Conservation (phyloP, 306 rosid species). For the Fagus crenata region DNA sequence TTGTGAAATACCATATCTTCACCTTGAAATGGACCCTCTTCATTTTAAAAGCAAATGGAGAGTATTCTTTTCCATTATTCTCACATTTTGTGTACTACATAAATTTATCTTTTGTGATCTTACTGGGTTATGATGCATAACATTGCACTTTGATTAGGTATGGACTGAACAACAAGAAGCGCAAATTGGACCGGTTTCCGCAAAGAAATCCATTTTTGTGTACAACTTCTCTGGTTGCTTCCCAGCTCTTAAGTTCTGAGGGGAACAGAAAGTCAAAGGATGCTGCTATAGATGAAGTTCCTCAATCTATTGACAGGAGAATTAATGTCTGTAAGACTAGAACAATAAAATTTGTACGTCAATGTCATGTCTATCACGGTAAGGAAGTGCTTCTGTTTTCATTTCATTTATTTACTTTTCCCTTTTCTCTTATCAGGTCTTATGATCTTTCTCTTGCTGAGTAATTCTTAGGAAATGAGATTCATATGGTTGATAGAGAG, state of each 20-base stretch:
- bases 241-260: conserved; percentile 26
- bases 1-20: too few species aligned
- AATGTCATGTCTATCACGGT: conserved; percentile 25
- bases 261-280: conserved; percentile 15
- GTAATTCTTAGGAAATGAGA: conserved; percentile 23
- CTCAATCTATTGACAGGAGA: conserved; percentile 3
- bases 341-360: conserved; percentile 29
- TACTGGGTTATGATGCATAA: conserved; percentile 7
- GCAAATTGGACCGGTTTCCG: conserved; percentile 20
- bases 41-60: too few species aligned
- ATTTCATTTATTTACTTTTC: background rate
- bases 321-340: conserved; percentile 5
- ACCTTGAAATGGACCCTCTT: too few species aligned
- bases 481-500: conserved; percentile 16
- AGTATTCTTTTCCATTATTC: background rate
- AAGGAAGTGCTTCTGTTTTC: background rate
- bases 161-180: conserved; percentile 27
- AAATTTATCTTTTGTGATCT: background rate
- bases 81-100: background rate
- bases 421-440: background rate
- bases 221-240: conserved; percentile 19
- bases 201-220: conserved; percentile 11
- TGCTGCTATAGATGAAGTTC: conserved; percentile 14
- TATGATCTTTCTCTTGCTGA: conserved; percentile 5
- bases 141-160: conserved; percentile 26